These are phyloP conservation scores for Arctium minus DNA, from an alignment of 129 eudicot species.

Conservation along the genomic window DNA sequence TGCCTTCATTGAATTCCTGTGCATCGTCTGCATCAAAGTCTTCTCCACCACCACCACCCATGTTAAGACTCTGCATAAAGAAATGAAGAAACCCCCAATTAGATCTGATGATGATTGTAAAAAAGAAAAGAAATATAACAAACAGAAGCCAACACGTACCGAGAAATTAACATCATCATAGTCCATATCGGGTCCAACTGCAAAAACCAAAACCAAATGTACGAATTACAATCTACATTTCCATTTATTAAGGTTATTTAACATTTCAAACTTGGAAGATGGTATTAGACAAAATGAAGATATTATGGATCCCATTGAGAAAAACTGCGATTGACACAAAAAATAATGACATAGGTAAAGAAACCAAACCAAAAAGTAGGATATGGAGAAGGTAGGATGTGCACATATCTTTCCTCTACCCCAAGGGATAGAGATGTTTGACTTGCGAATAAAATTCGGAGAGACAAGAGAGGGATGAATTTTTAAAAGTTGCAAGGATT, in stretches of 20 bases:
- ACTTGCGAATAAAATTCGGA: too few relatives aligned
- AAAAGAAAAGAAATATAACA: neutral
- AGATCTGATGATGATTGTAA: neutral
- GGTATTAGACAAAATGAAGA: neutral
- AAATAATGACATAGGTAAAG: neutral
- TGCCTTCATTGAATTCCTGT: conserved; percentile 42
- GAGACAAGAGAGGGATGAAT: too few relatives aligned
- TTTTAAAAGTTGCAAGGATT: too few relatives aligned
- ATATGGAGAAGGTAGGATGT: too few relatives aligned
- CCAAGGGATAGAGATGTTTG: too few relatives aligned
- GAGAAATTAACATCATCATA: conserved; percentile 67
- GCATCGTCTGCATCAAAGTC: conserved; percentile 40
- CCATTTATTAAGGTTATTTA: neutral
- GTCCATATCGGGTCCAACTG: conserved; percentile 56
- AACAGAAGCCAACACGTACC: conserved; percentile 26
- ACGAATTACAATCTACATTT: neutral
- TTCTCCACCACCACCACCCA: conserved; percentile 56
- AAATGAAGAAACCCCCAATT: neutral
- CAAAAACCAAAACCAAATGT: conserved; percentile 17
- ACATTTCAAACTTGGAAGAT: neutral
- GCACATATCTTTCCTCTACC: too few relatives aligned
- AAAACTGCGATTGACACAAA: neutral
- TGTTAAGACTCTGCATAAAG: conserved; percentile 46
- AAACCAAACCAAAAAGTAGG: too few relatives aligned
- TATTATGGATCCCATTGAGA: neutral